phyloP scores from a whole-genome alignment of 768 basidiomycete species.

The Lactarius deliciosus region DNA sequence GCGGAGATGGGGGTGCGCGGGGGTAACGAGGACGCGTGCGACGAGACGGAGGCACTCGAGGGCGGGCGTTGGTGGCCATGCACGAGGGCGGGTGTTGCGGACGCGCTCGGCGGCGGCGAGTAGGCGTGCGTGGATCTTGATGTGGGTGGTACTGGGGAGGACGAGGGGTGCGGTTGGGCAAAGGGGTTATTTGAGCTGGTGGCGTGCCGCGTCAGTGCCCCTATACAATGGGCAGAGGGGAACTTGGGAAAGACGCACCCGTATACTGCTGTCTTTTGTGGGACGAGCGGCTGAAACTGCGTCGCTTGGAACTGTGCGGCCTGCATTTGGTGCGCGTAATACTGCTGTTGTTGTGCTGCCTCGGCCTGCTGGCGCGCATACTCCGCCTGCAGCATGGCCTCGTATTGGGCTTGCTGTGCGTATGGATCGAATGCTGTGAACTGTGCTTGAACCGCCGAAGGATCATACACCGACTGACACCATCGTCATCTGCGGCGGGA shows the following conservation, averaged over 20 bases:
- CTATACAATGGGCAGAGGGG: constrained; percentile 4
- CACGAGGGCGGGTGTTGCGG: constrained; percentile 24
- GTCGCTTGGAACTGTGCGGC: constrained; percentile 43
- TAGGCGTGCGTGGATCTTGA: constrained; percentile 34
- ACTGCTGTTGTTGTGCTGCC: constrained; percentile 40
- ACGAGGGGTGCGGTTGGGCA: constrained; percentile 40
- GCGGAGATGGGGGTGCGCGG: constrained; percentile 28
- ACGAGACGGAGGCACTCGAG: constrained; percentile 24
- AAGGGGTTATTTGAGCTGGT: constrained; percentile 90
- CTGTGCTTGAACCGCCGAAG: constrained; percentile 31
- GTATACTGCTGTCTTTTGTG: constrained; percentile 43
- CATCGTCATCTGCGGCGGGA: constrained; percentile 27
- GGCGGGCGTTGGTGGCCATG: constrained; percentile 20
- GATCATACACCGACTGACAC: constrained; percentile 12
- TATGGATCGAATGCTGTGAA: constrained; percentile 89
- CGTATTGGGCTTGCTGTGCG: constrained; percentile 85
- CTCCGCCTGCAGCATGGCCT: constrained; percentile 72
- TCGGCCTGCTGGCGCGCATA: constrained; percentile 65
- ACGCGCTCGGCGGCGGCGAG: constrained; percentile 18
- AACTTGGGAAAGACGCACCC: constrained; percentile 44
- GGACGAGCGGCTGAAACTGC: constrained; percentile 9
- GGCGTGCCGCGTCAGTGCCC: neutral
- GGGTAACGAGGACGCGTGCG: constrained; percentile 25
- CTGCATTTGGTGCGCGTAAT: constrained; percentile 49
- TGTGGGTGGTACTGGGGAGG: constrained; percentile 46